A percentile compares a stretch with the other conserved stretches of the same genome.
Conservation (phyloP, 2,329 filamentous ascomycete genomes). For the Microsporum audouinii region DNA sequence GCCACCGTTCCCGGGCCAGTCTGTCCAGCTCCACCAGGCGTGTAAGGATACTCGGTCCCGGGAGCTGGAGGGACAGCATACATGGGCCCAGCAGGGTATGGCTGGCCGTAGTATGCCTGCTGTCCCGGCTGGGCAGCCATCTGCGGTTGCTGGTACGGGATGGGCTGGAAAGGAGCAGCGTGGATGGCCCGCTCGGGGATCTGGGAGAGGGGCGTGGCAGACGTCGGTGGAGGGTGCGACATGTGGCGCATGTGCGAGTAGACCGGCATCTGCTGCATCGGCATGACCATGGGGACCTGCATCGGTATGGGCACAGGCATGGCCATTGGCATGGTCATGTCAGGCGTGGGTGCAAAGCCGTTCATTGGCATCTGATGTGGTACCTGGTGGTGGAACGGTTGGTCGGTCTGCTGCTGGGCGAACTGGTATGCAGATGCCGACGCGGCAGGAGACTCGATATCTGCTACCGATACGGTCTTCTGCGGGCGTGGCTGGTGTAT, state of each 20-base stretch:
- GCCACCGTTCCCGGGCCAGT: constrained; percentile 51
- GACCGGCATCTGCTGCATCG: constrained; percentile 16
- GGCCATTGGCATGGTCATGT: constrained; percentile 20
- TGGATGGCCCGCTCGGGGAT: constrained; percentile 90
- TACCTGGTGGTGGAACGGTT: constrained; percentile 92
- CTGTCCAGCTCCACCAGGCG: not conserved
- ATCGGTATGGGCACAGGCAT: constrained; percentile 22
- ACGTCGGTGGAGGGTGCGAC: constrained; percentile 59
- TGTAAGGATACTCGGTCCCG: constrained; percentile 33
- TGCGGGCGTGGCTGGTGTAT: constrained; percentile 95
- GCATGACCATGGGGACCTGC: constrained; percentile 7
- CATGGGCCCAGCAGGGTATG: constrained; percentile 49
- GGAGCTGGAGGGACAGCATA: constrained; percentile 45
- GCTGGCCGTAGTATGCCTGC: constrained; percentile 45
- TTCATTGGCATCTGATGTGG: constrained; percentile 53
- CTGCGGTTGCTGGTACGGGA: constrained; percentile 44
- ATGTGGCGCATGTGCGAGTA: constrained; percentile 55
- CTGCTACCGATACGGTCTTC: constrained; percentile 83
- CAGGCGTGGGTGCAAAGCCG: constrained; percentile 40
- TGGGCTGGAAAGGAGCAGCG: constrained; percentile 77
- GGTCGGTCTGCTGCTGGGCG: constrained; percentile 48
- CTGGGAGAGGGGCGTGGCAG: constrained; percentile 73
- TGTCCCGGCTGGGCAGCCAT: not conserved
- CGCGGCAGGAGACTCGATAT: constrained; percentile 72
- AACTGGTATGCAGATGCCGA: constrained; percentile 48